phyloP scores from a whole-genome alignment of 2,329 filamentous ascomycete species.

The Neopestalotiopsis sp. region DNA sequence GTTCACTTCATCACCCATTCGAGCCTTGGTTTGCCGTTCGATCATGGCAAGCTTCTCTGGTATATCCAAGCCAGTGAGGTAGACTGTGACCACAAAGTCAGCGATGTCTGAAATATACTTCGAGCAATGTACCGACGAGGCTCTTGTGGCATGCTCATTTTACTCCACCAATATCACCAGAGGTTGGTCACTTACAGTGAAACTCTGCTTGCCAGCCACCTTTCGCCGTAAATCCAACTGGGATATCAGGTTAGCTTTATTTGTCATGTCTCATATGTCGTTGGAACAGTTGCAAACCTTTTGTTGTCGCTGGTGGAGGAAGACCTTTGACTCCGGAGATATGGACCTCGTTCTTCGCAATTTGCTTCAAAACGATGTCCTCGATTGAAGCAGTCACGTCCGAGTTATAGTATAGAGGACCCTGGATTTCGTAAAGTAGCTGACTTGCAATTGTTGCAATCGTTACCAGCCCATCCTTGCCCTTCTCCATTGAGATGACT shows the following conservation, averaged over 20 bases:
- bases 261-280: no score
- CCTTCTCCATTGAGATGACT: constrained; percentile 27
- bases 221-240: constrained; percentile 15
- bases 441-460: constrained; percentile 40
- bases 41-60: constrained; percentile 23
- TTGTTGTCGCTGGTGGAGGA: constrained; percentile 26
- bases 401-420: constrained; percentile 47
- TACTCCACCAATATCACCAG: neutral
- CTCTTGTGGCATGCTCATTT: neutral
- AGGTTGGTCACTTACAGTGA: constrained; percentile 8
- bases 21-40: constrained; percentile 34
- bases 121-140: no score
- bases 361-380: constrained; percentile 43
- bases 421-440: constrained; percentile 51
- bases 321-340: constrained; percentile 39
- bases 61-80: constrained; percentile 16
- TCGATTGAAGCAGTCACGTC: constrained; percentile 44
- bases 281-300: neutral
- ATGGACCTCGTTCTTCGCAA: constrained; percentile 32
- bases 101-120: neutral
- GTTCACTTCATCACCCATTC: constrained; percentile 32
- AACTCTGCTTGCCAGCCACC: constrained; percentile 20
- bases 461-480: constrained; percentile 26
- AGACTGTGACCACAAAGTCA: neutral
- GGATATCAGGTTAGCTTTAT: neutral